phyloP scores from a whole-genome alignment of 257 asterid species.

The Jasminum sambac region DNA sequence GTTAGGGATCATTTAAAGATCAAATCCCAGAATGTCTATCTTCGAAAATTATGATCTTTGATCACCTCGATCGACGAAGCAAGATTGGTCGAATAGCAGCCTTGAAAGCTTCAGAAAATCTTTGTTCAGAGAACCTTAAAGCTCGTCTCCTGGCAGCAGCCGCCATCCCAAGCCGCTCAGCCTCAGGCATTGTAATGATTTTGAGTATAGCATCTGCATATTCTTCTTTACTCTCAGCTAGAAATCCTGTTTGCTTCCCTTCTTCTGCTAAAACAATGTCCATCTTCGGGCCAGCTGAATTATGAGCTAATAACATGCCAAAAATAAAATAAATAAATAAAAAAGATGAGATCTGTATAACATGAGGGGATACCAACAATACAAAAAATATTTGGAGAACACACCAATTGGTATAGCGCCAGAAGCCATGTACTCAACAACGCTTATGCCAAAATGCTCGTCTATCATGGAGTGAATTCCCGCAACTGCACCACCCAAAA shows the following conservation, averaged over 20 bases:
- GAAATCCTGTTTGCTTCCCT: conserved; percentile 79
- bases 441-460: conserved; percentile 95
- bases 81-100: conserved; percentile 61
- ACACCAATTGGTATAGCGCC: conserved; percentile 92
- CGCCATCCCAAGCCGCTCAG: conserved; percentile 69
- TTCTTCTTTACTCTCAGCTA: conserved; percentile 66
- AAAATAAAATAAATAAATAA: neutral
- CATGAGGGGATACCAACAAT: neutral
- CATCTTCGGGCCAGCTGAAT: conserved; percentile 94
- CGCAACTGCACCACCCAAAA: conserved; percentile 77
- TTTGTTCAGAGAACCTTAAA: conserved; percentile 70
- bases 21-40: neutral
- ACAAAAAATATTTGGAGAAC: conserved; percentile 32
- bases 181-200: conserved; percentile 55
- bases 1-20: neutral
- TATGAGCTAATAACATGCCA: conserved; percentile 59
- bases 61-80: conserved; percentile 24
- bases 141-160: conserved; percentile 85
- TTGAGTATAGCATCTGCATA: conserved; percentile 71
- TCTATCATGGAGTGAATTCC: conserved; percentile 96
- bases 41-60: neutral
- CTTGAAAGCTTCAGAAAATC: conserved; percentile 75
- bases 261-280: conserved; percentile 84
- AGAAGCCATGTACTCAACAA: conserved; percentile 95
- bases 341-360: neutral